phyloP scores from a whole-genome alignment of 1,139 yeast genomes.

The Geotrichum candidum region DNA sequence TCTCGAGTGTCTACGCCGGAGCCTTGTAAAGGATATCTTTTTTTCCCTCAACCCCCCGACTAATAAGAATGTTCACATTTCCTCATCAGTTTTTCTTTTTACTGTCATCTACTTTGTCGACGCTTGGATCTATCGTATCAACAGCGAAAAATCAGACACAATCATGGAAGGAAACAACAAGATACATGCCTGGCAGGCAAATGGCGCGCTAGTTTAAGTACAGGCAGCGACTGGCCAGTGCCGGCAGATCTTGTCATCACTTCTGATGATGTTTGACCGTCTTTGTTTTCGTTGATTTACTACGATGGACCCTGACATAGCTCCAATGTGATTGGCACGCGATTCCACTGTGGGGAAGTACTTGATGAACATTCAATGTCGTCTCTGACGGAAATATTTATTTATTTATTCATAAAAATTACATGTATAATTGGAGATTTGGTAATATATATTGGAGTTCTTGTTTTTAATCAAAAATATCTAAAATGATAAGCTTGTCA shows the following conservation, averaged over 20 bases:
- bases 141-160: not conserved
- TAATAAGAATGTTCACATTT: not conserved
- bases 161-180: not conserved
- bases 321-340: not conserved
- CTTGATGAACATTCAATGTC: not conserved
- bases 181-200: conserved; percentile 20
- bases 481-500: too few relatives aligned
- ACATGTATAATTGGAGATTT: not conserved
- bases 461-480: not conserved
- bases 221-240: conserved; percentile 27
- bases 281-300: not conserved
- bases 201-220: conserved; percentile 23
- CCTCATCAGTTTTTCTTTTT: not conserved
- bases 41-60: not conserved
- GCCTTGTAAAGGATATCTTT: conserved; percentile 16
- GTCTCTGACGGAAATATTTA: not conserved
- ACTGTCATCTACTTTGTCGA: not conserved
- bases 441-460: not conserved
- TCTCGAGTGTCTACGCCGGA: conserved; percentile 26
- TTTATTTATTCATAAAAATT: not conserved
- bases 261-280: not conserved
- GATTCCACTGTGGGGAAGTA: not conserved
- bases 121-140: not conserved
- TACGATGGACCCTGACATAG: not conserved
- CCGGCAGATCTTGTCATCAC: conserved; percentile 8